phyloP scores from a whole-genome alignment of 768 basidiomycete species.

The Leucocoprinus birnbaumii region DNA sequence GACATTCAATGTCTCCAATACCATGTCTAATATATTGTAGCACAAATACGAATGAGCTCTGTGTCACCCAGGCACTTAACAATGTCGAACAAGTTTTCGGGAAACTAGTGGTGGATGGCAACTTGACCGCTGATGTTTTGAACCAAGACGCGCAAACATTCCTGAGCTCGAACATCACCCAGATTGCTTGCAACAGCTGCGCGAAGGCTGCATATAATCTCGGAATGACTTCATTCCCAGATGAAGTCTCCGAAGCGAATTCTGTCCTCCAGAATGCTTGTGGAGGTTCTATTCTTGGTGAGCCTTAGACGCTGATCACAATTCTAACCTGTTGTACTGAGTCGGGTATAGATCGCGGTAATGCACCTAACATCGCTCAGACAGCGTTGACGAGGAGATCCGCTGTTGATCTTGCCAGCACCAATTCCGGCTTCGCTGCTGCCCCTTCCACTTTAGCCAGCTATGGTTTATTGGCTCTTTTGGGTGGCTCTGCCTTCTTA shows the following conservation, averaged over 20 bases:
- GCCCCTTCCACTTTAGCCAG: background rate
- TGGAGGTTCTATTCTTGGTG: slow-evolving; percentile 42
- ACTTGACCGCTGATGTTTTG: slow-evolving; percentile 20
- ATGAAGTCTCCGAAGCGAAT: slow-evolving; percentile 19
- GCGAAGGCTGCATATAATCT: slow-evolving; percentile 42
- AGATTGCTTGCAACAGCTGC: slow-evolving; percentile 42
- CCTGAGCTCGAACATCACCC: slow-evolving; percentile 24
- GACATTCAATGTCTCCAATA: slow-evolving; percentile 11
- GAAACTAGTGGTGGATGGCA: slow-evolving; percentile 20
- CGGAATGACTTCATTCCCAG: slow-evolving; percentile 27
- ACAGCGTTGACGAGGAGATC: background rate
- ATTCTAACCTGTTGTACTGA: background rate
- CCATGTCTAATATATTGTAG: background rate
- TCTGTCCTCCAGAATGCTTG: slow-evolving; percentile 27
- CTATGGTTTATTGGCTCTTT: background rate
- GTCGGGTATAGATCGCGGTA: slow-evolving; percentile 4
- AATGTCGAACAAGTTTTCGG: slow-evolving; percentile 40
- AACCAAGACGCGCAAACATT: slow-evolving; percentile 22
- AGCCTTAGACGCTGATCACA: slow-evolving; percentile 12
- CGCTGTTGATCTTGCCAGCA: background rate
- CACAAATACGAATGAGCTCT: slow-evolving; percentile 32
- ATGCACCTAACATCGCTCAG: background rate
- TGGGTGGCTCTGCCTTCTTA: background rate
- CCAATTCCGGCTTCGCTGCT: background rate
- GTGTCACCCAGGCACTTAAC: slow-evolving; percentile 47